A percentile compares a stretch with the other conserved stretches of the same genome.
These are phyloP conservation scores for Farysia itapuensis DNA, from an alignment of 1,284 basidiomycete species.

Conservation along the genomic window DNA sequence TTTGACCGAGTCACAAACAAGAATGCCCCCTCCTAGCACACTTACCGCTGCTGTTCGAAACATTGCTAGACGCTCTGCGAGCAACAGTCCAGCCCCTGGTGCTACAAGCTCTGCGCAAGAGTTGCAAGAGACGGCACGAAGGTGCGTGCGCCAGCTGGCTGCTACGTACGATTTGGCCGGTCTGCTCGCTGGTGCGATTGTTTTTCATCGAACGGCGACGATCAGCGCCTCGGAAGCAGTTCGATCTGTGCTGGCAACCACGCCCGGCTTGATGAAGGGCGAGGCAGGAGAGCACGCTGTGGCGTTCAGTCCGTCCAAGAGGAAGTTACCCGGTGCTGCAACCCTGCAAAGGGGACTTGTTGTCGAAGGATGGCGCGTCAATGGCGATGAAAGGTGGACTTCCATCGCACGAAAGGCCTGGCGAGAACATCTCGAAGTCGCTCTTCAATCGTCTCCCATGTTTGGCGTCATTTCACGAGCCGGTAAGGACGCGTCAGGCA, in stretches of 20 bases:
- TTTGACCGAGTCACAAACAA: conserved; percentile 30
- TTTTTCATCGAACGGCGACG: conserved; percentile 59
- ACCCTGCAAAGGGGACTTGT: conserved; percentile 33
- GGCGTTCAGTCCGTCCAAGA: conserved; percentile 37
- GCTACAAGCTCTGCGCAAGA: conserved; percentile 24
- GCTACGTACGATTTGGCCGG: conserved; percentile 55
- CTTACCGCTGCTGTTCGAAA: conserved; percentile 11
- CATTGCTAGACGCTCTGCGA: conserved; percentile 22
- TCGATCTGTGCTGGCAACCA: conserved; percentile 50
- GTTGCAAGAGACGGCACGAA: conserved; percentile 29
- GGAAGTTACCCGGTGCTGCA: conserved; percentile 18
- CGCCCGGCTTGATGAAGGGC: conserved; percentile 51
- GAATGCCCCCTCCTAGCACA: conserved; percentile 32
- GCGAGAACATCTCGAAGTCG: conserved; percentile 51
- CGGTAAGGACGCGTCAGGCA: conserved; percentile 55
- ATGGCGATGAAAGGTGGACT: conserved; percentile 29
- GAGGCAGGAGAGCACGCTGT: conserved; percentile 45
- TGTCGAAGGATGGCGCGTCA: conserved; percentile 33
- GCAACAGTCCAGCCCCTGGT: conserved; percentile 31
- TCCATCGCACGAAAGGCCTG: conserved; percentile 49
- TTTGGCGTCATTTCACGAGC: conserved; percentile 57
- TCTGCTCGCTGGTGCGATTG: conserved; percentile 55
- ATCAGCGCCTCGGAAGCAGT: conserved; percentile 54
- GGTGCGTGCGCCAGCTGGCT: conserved; percentile 41
- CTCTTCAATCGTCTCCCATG: conserved; percentile 44